These are phyloP conservation scores for Tulasnella sp. DNA, from an alignment of 768 basidiomycete genomes.

Conservation along the genomic window DNA sequence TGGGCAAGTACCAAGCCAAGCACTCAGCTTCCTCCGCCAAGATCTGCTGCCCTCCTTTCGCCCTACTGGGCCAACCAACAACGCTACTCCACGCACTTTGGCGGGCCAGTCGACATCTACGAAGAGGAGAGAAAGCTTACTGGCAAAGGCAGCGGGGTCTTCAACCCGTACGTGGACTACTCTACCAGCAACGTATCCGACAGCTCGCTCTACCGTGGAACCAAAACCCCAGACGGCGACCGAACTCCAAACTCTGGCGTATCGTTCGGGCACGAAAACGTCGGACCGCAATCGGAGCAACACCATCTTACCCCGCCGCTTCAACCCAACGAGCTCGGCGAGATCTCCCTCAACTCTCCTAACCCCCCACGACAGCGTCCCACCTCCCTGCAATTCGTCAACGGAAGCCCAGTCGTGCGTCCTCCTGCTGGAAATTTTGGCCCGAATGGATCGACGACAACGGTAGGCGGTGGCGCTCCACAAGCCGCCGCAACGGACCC, in stretches of 20 bases:
- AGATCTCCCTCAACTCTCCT: background rate
- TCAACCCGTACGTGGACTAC: background rate
- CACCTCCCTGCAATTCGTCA: background rate
- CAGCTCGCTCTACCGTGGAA: background rate
- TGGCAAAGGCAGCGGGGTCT: background rate
- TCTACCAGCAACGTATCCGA: background rate
- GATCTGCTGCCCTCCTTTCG: background rate
- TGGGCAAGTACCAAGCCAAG: background rate
- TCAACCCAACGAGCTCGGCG: background rate
- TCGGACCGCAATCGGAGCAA: background rate
- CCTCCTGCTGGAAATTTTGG: background rate
- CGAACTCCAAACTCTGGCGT: background rate
- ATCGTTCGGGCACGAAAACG: background rate
- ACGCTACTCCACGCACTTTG: background rate
- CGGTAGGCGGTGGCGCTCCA: background rate
- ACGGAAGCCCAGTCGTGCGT: background rate
- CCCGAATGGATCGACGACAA: background rate
- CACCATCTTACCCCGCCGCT: background rate
- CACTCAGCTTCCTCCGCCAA: background rate
- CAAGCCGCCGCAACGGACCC: background rate
- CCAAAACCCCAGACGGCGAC: background rate
- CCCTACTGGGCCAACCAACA: background rate
- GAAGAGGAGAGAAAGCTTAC: background rate
- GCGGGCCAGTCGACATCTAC: background rate
- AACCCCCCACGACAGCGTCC: background rate